Evolutionary conservation across 225 moss, liverwort and hornwort genomes (phyloP), one percentile per base, ranked within the genome.

Genomic region (Sphagnum tenellum): DNA sequence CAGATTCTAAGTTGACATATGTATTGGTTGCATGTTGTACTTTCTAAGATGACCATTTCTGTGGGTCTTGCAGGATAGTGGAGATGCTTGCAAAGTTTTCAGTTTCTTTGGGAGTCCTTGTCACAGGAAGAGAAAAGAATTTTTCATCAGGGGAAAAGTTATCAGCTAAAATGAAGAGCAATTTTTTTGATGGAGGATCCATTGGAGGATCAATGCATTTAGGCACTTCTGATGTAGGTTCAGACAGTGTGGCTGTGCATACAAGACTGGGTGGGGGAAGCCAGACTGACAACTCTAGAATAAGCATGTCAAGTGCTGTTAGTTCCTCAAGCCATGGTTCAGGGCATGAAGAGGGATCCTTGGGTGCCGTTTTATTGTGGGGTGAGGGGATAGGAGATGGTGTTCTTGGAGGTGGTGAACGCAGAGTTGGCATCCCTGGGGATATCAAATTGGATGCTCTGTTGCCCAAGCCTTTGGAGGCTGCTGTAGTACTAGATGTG

Each of bases 311-410:
- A n/a, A 98, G 98, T 75, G 93, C 93, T 56, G 90, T 98, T 4
- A 98, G 98, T 78, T 98, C 98, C n/a, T 93, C 98, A 3, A 98
- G 98, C 73, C 98, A 98, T 72, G 89, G 98, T 49, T 98, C 98
- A 2, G 76, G 77, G 46, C 98, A 90, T 61, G 98, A 98, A 63
- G 98, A 98, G 54, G 48, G 96, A 92, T 67, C 90, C 9, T 69
- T 98, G 72, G 98, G 98, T 54, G 98, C 93, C 73, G 93, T 98
- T 55, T 98, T 93, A 68, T 73, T 98, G 67, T 98, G 98, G 98
- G 98, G 98, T 46, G 87, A 98, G 77, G 98, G 93, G 68, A 86
- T 90, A 65, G 93, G 98, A 59, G 98, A 98, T 71, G 98, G 98
- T n/a, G 84, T 87, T 56, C 60, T 98, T 66, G 98, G 98, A 2